Percentiles rank a stretch among this genome's conserved stretches.
Conservation (phyloP, 2,329 filamentous ascomycete species). For the Fusarium sp. region DNA sequence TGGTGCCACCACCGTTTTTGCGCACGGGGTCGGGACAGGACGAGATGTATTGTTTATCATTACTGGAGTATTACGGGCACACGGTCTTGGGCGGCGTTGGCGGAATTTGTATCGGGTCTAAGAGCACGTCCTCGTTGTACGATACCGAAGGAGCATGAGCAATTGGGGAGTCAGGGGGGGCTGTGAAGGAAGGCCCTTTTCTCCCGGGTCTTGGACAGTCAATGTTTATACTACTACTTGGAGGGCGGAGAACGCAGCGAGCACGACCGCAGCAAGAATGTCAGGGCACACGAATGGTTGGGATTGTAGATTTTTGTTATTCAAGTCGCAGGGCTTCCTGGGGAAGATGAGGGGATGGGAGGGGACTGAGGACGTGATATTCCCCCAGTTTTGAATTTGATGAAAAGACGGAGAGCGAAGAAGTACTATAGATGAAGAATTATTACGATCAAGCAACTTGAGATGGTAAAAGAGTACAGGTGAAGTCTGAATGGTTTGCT, state of each 20-base stretch:
- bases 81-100: constrained; percentile 43
- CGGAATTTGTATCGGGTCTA: constrained; percentile 41
- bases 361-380: constrained; percentile 3
- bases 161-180: constrained; percentile 17
- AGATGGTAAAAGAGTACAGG: constrained; percentile 2
- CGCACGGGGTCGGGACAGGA: constrained; percentile 29
- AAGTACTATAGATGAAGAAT: constrained; percentile 31
- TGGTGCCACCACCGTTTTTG: constrained; percentile 36
- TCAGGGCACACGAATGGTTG: constrained; percentile 22
- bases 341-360: neutral
- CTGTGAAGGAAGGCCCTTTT: constrained; percentile 2
- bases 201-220: constrained; percentile 24
- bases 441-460: constrained; percentile 17
- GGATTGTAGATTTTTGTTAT: constrained; percentile 39
- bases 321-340: constrained; percentile 39
- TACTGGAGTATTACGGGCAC: constrained; percentile 42
- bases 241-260: constrained; percentile 8
- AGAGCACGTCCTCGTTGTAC: constrained; percentile 44
- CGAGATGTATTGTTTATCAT: constrained; percentile 38
- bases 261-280: constrained; percentile 12
- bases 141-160: constrained; percentile 43
- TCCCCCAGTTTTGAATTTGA: constrained; percentile 31
- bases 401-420: constrained; percentile 20
- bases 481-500: neutral
- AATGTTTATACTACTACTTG: constrained; percentile 6